Conservation (phyloP, 2,329 filamentous ascomycete species). For the Colletotrichum noveboracense region DNA sequence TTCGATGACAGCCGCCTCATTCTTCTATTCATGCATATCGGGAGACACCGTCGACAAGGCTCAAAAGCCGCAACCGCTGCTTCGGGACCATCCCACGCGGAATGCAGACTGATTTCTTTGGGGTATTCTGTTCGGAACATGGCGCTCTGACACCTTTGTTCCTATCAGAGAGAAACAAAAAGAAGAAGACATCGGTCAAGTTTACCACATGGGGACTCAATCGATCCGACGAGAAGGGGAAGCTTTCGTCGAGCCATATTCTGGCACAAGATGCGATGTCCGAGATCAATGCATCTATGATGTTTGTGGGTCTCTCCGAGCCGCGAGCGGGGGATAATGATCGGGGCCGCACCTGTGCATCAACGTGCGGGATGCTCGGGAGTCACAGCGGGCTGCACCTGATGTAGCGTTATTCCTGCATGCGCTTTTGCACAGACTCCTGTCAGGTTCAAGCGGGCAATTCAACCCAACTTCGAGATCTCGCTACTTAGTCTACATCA, state of each 20-base stretch:
- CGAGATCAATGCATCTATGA: background rate
- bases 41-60: background rate
- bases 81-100: background rate
- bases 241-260: background rate
- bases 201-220: background rate
- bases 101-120: background rate
- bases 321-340: background rate
- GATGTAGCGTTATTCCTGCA: background rate
- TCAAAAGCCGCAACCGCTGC: background rate
- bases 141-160: background rate
- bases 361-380: background rate
- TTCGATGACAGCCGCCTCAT: background rate
- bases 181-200: background rate
- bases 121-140: background rate
- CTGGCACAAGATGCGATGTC: background rate
- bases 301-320: background rate
- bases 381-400: background rate
- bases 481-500: background rate
- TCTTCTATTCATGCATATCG: background rate
- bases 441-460: background rate
- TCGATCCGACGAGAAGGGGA: background rate
- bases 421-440: background rate
- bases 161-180: background rate
- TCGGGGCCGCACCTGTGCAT: background rate
- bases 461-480: background rate